These are phyloP conservation scores for Epichloe typhina DNA, from an alignment of 2,329 filamentous ascomycete species.

Conservation along the genomic window DNA sequence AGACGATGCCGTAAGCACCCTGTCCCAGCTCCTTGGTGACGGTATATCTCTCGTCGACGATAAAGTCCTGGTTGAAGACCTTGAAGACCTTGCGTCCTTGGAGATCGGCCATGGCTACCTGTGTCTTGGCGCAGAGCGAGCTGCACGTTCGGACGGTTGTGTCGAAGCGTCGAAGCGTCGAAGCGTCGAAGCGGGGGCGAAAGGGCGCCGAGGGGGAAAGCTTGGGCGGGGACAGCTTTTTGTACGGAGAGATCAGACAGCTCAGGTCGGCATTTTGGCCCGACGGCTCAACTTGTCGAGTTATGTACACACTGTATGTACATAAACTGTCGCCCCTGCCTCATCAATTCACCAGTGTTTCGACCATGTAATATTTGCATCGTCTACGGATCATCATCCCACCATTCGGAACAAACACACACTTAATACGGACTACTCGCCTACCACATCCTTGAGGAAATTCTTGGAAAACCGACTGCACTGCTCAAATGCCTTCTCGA, in stretches of 20 bases:
- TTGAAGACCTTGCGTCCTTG: slow-evolving; percentile 80
- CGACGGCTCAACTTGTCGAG: too few relatives aligned
- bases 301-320: too few relatives aligned
- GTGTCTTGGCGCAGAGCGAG: not conserved
- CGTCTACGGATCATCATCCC: not conserved
- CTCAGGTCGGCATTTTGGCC: too few relatives aligned
- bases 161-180: not conserved
- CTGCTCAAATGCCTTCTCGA: slow-evolving; percentile 79
- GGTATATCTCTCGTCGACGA: slow-evolving; percentile 95
- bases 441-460: slow-evolving; percentile 49
- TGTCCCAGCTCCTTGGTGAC: slow-evolving; percentile 98
- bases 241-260: not conserved
- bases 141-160: not conserved
- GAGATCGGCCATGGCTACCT: slow-evolving; percentile 25
- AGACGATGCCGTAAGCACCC: slow-evolving; percentile 97
- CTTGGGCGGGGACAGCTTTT: slow-evolving; percentile 1
- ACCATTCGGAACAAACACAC: not conserved
- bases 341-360: not conserved
- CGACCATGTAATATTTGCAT: too few relatives aligned
- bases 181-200: too few relatives aligned
- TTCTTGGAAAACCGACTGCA: slow-evolving; percentile 62
- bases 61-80: slow-evolving; percentile 99
- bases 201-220: not conserved
- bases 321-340: not conserved
- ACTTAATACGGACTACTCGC: slow-evolving; percentile 7